These are phyloP conservation scores for Nyssa sinensis DNA, from an alignment of 148 eudicot species.

Conservation along the genomic window DNA sequence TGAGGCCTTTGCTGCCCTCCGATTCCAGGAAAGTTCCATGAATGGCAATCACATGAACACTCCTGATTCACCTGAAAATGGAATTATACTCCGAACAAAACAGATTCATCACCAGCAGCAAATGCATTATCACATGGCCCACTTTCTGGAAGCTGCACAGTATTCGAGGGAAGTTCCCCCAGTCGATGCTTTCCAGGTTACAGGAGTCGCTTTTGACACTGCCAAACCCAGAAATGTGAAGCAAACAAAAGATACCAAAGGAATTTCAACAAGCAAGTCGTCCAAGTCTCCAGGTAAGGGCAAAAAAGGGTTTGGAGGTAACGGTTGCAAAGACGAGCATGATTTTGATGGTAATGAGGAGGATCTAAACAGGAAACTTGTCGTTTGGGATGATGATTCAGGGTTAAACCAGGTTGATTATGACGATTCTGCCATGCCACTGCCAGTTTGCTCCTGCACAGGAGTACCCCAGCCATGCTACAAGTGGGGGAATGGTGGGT, in stretches of 20 bases:
- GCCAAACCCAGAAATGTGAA: conserved; percentile 32
- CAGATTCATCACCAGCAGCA: conserved; percentile 24
- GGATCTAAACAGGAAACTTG: conserved; percentile 22
- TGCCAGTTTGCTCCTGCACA: conserved; percentile 47
- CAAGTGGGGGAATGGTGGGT: conserved; percentile 52
- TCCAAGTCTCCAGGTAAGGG: conserved; percentile 21
- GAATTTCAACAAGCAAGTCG: conserved; percentile 9
- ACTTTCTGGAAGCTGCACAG: conserved; percentile 18
- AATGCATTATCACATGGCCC: conserved; percentile 18
- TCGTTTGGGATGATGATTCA: conserved; percentile 31
- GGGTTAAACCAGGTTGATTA: conserved; percentile 37
- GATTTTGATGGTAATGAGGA: conserved; percentile 22
- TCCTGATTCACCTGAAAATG: conserved; percentile 24
- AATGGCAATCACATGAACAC: conserved; percentile 24
- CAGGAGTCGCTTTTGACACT: conserved; percentile 17
- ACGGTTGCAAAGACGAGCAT: conserved; percentile 21
- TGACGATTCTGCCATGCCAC: conserved; percentile 43
- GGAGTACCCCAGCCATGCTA: conserved; percentile 52
- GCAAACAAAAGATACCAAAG: conserved; percentile 28
- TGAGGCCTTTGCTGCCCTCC: conserved; percentile 33
- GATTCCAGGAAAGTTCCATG: conserved; percentile 29
- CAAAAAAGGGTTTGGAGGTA: conserved; percentile 24
- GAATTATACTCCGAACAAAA: conserved; percentile 15
- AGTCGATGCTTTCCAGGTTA: not conserved
- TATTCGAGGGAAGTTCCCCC: conserved; percentile 17